These are phyloP conservation scores for Oxytropis ochrocephala DNA, from an alignment of 306 rosid species.

Conservation along the genomic window DNA sequence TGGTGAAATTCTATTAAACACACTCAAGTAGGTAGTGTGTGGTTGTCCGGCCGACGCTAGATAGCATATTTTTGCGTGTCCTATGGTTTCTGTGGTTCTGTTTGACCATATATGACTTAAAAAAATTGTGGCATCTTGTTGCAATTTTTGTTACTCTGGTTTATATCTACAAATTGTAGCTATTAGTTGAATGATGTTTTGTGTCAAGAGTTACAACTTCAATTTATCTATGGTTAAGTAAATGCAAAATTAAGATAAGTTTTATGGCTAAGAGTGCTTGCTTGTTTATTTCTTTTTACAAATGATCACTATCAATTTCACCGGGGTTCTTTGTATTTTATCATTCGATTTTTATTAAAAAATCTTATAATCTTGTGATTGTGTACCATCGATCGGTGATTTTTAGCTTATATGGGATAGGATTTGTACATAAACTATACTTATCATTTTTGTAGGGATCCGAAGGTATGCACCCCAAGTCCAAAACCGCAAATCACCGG, in stretches of 20 bases:
- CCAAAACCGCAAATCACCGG: conserved; percentile 49
- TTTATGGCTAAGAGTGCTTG: background rate
- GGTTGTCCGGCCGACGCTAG: conserved; percentile 14
- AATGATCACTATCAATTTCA: conserved; percentile 3
- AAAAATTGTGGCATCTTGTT: too few species aligned
- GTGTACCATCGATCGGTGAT: too few species aligned
- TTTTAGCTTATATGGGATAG: too few species aligned
- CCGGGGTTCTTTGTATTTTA: background rate
- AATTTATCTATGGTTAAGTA: conserved; percentile 5
- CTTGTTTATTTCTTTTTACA: background rate
- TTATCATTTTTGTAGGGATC: conserved; percentile 14
- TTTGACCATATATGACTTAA: conserved; percentile 13
- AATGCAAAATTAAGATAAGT: background rate
- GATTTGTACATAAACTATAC: background rate
- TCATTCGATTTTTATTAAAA: background rate
- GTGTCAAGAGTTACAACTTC: background rate
- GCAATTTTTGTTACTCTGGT: too few species aligned
- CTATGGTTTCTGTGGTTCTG: conserved; percentile 14
- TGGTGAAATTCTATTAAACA: background rate
- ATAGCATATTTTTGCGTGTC: conserved; percentile 19
- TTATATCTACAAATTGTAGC: too few species aligned
- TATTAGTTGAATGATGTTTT: too few species aligned
- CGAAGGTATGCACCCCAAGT: conserved; percentile 69
- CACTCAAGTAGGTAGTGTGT: conserved; percentile 15
- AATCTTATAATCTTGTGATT: too few species aligned